Conservation (phyloP, 192 early-diverging fungal species). For the Gaertneriomyces sp. region DNA sequence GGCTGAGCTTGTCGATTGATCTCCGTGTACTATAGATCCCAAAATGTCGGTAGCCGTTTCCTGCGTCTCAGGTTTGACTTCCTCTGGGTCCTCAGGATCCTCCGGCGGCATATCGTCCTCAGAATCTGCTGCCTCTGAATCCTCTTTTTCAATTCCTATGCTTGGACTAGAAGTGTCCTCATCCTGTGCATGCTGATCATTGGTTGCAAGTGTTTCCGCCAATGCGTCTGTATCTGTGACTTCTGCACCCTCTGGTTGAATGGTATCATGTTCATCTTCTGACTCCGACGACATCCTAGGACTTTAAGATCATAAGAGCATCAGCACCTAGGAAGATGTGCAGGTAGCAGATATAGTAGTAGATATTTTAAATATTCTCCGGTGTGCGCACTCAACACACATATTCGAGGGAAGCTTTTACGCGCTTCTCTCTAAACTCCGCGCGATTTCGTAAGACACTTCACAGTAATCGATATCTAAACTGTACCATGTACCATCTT, state of each 20-base stretch:
- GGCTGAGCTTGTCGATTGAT: constrained; percentile 3
- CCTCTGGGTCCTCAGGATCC: too few species aligned
- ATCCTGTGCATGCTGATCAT: too few species aligned
- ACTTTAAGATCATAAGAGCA: constrained; percentile 39
- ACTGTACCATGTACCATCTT: constrained; percentile 2
- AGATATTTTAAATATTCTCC: constrained; percentile 42
- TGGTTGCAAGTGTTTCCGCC: too few species aligned
- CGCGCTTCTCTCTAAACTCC: too few species aligned
- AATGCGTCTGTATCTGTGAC: constrained; percentile 33
- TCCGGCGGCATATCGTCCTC: too few species aligned
- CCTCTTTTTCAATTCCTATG: too few species aligned
- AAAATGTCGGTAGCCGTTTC: too few species aligned
- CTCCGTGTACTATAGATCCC: not conserved
- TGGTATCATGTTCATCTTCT: constrained; percentile 34
- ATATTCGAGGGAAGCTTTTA: too few species aligned
- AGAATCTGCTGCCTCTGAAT: too few species aligned
- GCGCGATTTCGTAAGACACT: not conserved
- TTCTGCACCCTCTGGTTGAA: constrained; percentile 49
- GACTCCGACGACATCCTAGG: constrained; percentile 38
- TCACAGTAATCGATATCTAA: constrained; percentile 42
- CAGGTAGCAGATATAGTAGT: constrained; percentile 26
- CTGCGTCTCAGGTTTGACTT: too few species aligned
- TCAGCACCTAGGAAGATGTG: too few species aligned
- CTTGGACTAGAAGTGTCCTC: too few species aligned
- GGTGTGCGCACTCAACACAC: constrained; percentile 26